Conservation (phyloP, 257 asterid genomes). For the Penstemon davidsonii region DNA sequence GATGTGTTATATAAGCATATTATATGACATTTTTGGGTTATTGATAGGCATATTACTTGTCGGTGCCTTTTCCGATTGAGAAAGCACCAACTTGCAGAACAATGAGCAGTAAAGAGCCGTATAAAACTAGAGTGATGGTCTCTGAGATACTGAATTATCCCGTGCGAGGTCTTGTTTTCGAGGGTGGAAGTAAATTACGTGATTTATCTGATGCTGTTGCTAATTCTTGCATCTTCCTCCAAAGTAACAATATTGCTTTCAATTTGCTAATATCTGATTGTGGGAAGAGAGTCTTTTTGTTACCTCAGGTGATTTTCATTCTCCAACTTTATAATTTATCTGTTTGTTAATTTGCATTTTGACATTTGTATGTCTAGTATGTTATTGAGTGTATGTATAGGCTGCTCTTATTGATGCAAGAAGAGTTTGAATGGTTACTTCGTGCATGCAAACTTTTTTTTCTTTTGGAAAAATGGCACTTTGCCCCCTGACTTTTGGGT, state of each 20-base stretch:
- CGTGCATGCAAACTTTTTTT: neutral
- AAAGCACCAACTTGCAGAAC: slow-evolving; percentile 50
- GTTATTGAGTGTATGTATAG: neutral
- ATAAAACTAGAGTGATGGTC: slow-evolving; percentile 46
- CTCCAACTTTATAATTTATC: neutral
- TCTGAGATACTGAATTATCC: slow-evolving; percentile 66
- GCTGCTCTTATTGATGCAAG: neutral
- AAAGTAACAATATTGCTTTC: slow-evolving; percentile 59
- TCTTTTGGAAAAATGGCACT: too few relatives aligned
- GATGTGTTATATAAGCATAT: slow-evolving; percentile 5
- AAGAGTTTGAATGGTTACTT: neutral
- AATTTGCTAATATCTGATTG: slow-evolving; percentile 62
- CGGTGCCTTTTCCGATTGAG: slow-evolving; percentile 69
- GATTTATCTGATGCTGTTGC: slow-evolving; percentile 57
- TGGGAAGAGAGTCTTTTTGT: slow-evolving; percentile 59
- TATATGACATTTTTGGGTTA: neutral
- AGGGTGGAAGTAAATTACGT: slow-evolving; percentile 46
- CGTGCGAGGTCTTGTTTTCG: slow-evolving; percentile 60
- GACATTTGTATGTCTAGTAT: neutral
- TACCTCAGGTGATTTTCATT: slow-evolving; percentile 61
- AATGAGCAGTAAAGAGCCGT: slow-evolving; percentile 43
- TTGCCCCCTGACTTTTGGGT: too few relatives aligned
- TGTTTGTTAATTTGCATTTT: slow-evolving; percentile 1
- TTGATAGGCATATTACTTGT: slow-evolving; percentile 65
- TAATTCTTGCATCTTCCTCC: slow-evolving; percentile 57